Percentiles rank a stretch among this genome's conserved stretches.
Evolutionary conservation across 1,284 basidiomycete genomes (phyloP).

Genomic region (Anthracocystis walkeri): DNA sequence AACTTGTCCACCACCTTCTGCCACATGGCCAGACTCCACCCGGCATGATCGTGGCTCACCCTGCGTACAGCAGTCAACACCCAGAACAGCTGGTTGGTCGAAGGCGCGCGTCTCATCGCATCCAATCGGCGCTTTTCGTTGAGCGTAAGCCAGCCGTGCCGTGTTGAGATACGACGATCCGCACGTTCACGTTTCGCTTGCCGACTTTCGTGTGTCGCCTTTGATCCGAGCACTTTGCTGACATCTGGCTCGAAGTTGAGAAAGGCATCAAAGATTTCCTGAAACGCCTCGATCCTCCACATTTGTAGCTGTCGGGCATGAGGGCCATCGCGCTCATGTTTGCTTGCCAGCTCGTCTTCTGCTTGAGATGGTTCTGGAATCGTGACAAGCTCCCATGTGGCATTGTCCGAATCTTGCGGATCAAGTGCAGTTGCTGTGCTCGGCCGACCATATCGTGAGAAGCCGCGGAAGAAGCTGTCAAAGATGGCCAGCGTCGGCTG

Average conservation of each 20-base stretch:
- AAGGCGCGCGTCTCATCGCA: slow-evolving; percentile 20
- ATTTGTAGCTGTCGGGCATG: slow-evolving; percentile 17
- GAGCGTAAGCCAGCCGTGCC: slow-evolving; percentile 20
- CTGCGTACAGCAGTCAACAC: slow-evolving; percentile 43
- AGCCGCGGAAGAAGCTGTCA: slow-evolving; percentile 45
- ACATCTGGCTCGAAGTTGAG: slow-evolving; percentile 28
- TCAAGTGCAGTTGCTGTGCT: slow-evolving; percentile 13
- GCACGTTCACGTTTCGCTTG: background rate
- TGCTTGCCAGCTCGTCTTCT: background rate
- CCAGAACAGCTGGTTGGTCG: slow-evolving; percentile 47
- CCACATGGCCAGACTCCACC: slow-evolving; percentile 48
- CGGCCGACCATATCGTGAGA: slow-evolving; percentile 25
- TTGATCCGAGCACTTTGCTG: slow-evolving; percentile 2
- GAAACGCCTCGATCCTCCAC: slow-evolving; percentile 44
- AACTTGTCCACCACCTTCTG: slow-evolving; percentile 39
- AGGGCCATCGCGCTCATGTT: background rate
- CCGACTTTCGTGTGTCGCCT: background rate
- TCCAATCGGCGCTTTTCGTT: slow-evolving; percentile 29
- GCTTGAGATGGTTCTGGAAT: background rate
- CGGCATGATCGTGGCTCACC: slow-evolving; percentile 38
- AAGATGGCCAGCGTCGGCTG: slow-evolving; percentile 36
- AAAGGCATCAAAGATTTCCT: slow-evolving; percentile 43
- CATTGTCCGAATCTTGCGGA: slow-evolving; percentile 13
- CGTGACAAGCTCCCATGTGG: slow-evolving; percentile 26
- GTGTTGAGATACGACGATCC: slow-evolving; percentile 18